Conservation (phyloP, 2,329 filamentous ascomycete genomes). For the Pseudocercospora pini-densiflorae region DNA sequence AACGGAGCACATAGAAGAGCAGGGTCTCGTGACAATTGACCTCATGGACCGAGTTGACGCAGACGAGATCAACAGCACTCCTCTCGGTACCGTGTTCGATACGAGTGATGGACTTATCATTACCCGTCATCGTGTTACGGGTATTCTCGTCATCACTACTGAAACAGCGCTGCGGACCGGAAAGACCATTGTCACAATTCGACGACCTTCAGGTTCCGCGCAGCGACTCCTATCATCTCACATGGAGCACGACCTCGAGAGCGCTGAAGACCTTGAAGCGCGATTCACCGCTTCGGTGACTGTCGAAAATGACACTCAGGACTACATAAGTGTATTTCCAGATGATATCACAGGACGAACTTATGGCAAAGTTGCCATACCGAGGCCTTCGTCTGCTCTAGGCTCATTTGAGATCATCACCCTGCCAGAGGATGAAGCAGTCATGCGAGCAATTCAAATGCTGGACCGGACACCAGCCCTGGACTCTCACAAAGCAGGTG, state of each 20-base stretch:
- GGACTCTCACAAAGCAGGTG: slow-evolving; percentile 93
- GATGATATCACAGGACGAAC: slow-evolving; percentile 32
- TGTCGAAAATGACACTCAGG: slow-evolving; percentile 29
- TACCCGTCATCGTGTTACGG: slow-evolving; percentile 72
- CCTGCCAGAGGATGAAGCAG: slow-evolving; percentile 65
- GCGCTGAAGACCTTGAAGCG: slow-evolving; percentile 16
- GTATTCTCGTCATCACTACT: slow-evolving; percentile 74
- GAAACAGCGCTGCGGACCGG: slow-evolving; percentile 63
- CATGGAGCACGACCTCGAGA: slow-evolving; percentile 22
- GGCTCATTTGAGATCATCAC: slow-evolving; percentile 56
- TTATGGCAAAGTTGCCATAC: slow-evolving; percentile 58
- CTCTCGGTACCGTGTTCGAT: slow-evolving; percentile 63
- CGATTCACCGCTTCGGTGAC: slow-evolving; percentile 30
- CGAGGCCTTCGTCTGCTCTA: slow-evolving; percentile 34
- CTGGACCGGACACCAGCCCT: slow-evolving; percentile 90
- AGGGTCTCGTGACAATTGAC: slow-evolving; percentile 90
- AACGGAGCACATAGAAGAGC: slow-evolving; percentile 80
- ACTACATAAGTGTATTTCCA: slow-evolving; percentile 37
- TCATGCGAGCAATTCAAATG: slow-evolving; percentile 73
- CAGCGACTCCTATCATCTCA: slow-evolving; percentile 27
- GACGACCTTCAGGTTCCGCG: slow-evolving; percentile 38
- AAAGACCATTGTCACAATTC: slow-evolving; percentile 39
- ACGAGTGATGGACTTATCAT: slow-evolving; percentile 68
- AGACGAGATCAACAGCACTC: slow-evolving; percentile 67
- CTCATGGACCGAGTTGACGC: slow-evolving; percentile 56